Conservation (phyloP, 441 rosid genomes). For the Aquilaria agallochum region DNA sequence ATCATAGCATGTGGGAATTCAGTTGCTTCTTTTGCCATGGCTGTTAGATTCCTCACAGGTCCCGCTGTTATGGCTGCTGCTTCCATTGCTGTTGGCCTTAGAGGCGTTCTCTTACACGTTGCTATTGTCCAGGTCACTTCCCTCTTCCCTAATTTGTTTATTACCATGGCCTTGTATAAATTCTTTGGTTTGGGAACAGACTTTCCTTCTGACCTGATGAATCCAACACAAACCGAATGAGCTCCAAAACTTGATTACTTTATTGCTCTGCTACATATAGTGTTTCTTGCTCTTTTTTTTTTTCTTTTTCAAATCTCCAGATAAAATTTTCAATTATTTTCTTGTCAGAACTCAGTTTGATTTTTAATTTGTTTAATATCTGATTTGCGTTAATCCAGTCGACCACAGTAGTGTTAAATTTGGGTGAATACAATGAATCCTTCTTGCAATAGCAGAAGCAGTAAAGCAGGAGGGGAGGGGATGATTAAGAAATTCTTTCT, state of each 20-base stretch:
- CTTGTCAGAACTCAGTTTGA: constrained; percentile 12
- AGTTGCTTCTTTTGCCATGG: constrained; percentile 79
- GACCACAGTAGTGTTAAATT: constrained; percentile 3
- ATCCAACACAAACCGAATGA: constrained; percentile 23
- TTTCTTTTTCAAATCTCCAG: constrained; percentile 5
- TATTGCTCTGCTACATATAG: background rate
- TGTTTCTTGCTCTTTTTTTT: background rate
- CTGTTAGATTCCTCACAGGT: constrained; percentile 88
- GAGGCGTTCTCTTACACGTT: constrained; percentile 76
- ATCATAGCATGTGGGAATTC: constrained; percentile 98
- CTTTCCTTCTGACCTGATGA: constrained; percentile 27
- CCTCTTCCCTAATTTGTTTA: background rate
- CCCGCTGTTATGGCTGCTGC: constrained; percentile 98
- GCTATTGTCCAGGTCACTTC: constrained; percentile 81
- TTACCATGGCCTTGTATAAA: too few species aligned
- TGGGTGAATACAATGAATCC: constrained; percentile 17
- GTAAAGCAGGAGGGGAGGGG: too few species aligned
- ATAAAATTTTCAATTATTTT: constrained; percentile 15
- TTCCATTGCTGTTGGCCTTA: constrained; percentile 84
- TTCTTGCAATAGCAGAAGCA: background rate
- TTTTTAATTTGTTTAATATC: background rate
- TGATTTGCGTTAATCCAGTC: constrained; percentile 12
- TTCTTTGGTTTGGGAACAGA: too few species aligned
- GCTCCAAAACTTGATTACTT: constrained; percentile 11
- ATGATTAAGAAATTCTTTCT: too few species aligned